A percentile compares a stretch with the other conserved stretches of the same genome.
Evolutionary conservation across 441 rosid species (phyloP).

Genomic region (Erodium trifolium): DNA sequence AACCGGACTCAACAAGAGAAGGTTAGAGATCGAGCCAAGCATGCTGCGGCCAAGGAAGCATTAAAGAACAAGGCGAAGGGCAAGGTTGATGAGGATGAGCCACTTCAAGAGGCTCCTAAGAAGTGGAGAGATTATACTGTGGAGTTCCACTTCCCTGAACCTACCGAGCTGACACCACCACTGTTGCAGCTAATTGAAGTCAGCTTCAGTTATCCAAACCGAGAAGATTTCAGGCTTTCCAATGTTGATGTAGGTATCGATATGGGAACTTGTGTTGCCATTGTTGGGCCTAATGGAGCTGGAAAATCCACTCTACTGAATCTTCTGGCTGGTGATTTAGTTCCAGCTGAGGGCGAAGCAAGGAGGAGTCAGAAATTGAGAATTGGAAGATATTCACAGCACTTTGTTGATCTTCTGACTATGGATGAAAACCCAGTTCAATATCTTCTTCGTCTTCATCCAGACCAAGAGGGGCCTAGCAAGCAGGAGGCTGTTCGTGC

Average conservation of each 20-base stretch:
- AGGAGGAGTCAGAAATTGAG: constrained; percentile 81
- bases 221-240: constrained; percentile 66
- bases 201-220: constrained; percentile 71
- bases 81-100: constrained; percentile 65
- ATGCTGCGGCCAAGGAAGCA: constrained; percentile 48
- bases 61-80: constrained; percentile 59
- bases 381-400: constrained; percentile 87
- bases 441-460: constrained; percentile 90
- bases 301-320: constrained; percentile 88
- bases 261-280: constrained; percentile 91
- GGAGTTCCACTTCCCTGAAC: constrained; percentile 91
- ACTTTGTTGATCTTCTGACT: constrained; percentile 78
- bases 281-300: constrained; percentile 92
- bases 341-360: constrained; percentile 69
- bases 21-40: constrained; percentile 50
- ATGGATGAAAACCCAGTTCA: constrained; percentile 92
- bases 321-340: constrained; percentile 85
- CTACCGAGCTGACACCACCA: constrained; percentile 87
- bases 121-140: constrained; percentile 86
- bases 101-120: constrained; percentile 55
- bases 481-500: constrained; percentile 89
- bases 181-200: constrained; percentile 80
- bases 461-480: constrained; percentile 85
- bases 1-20: constrained; percentile 63
- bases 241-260: constrained; percentile 86